A percentile compares a stretch with the other conserved stretches of the same genome.
These are phyloP conservation scores for Sugiyamaella americana DNA, from an alignment of 805 yeast genomes.

Conservation along the genomic window DNA sequence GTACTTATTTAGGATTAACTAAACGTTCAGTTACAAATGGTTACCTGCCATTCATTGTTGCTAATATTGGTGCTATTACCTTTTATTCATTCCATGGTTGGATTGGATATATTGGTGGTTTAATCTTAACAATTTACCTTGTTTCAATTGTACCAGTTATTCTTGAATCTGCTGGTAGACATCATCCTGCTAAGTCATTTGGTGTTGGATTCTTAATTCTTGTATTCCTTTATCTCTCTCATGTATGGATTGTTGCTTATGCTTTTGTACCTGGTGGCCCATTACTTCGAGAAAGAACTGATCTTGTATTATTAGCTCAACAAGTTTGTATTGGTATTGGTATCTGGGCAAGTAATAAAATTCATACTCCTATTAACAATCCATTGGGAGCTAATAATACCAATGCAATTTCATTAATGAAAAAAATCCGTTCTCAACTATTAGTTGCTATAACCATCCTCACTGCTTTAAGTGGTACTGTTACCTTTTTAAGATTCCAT, in stretches of 20 bases:
- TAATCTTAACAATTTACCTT: slow-evolving; percentile 54
- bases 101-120: slow-evolving; percentile 72
- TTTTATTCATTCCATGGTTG: slow-evolving; percentile 55
- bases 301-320: slow-evolving; percentile 57
- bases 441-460: slow-evolving; percentile 34
- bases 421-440: slow-evolving; percentile 23
- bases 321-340: slow-evolving; percentile 51
- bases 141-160: slow-evolving; percentile 54
- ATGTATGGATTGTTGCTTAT: slow-evolving; percentile 96
- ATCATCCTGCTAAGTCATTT: slow-evolving; percentile 45
- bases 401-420: slow-evolving; percentile 19
- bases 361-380: slow-evolving; percentile 15
- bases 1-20: slow-evolving; percentile 43
- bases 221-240: slow-evolving; percentile 61
- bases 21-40: slow-evolving; percentile 26
- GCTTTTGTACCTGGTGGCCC: slow-evolving; percentile 97
- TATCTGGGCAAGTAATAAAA: slow-evolving; percentile 31
- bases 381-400: slow-evolving; percentile 13
- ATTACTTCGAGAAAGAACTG: slow-evolving; percentile 80
- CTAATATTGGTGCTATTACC: slow-evolving; percentile 45
- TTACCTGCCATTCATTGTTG: slow-evolving; percentile 36
- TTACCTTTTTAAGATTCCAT: slow-evolving; percentile 53
- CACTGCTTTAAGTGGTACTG: slow-evolving; percentile 41
- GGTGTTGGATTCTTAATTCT: slow-evolving; percentile 42
- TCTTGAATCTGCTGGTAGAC: slow-evolving; percentile 50